Base-by-base conservation (phyloP, 768 basidiomycete genomes). In the Gautieria morchelliformis region DNA sequence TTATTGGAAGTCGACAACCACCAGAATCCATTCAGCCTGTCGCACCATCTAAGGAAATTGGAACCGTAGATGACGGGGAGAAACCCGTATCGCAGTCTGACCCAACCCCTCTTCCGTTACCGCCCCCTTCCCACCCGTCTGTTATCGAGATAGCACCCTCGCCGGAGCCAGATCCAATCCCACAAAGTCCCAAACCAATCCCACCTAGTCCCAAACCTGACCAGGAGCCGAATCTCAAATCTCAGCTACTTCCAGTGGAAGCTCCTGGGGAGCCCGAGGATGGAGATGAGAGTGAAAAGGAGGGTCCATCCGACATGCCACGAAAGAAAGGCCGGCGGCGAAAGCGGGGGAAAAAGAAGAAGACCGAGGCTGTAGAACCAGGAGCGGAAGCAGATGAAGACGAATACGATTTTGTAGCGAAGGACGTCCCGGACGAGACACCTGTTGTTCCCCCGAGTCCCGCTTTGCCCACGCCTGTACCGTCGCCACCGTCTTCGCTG, bases 271-370 rank as follows among this genome's bases (percentile, higher is more conserved):
- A 49, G 20, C 72, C 64, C 17, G 75, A 60, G 41, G 82, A 76
- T 51, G 74, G 68, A 2, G 84, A 82, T n/a, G 84, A 81, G 11
- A 80, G 80, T 39, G 82, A 82, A 56, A 82, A 78, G 62, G 82
- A 80, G 62, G 74, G 68, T 2, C 73, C 76, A 24, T 72, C 72
- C 1, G 72, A 74, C 4, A 71, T 74, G 0, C 76, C 78, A 0
- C 77, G 72, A 22, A 76, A 74, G 63, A 64, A 64, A 44, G 46
- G 46, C 15, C 56, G 56, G 24, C 44, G 57, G 60, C 66, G 71
- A 50, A 71, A 72, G 60, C 53, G 61, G 59, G 58, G 68, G 57
- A 75, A 75, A 70, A 73, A 73, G 64, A 77, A 72, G 62, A 65
- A 68, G 15, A 67, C 65, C 6, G 66, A 68, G 1, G 65, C 63